phyloP scores from a whole-genome alignment of 2,329 filamentous ascomycete genomes.

The Fusarium buharicum region DNA sequence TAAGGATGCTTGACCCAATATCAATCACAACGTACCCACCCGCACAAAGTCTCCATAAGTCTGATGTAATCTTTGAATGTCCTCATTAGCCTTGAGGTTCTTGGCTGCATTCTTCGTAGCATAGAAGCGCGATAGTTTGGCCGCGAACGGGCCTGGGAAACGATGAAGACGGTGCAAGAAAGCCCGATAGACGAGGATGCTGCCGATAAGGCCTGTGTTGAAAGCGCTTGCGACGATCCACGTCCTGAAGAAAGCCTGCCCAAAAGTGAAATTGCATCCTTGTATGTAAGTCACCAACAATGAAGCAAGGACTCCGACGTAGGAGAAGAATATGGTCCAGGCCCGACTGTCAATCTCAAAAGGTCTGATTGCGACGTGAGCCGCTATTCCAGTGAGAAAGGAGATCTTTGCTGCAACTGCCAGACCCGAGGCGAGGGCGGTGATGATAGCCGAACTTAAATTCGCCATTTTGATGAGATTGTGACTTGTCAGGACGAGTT shows the following conservation, averaged over 20 bases:
- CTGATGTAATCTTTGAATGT: conserved; percentile 18
- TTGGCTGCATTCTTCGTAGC: conserved; percentile 7
- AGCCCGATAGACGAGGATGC: conserved; percentile 19
- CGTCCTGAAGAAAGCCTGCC: not conserved
- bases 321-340: conserved; percentile 1
- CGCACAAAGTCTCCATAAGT: conserved; percentile 31
- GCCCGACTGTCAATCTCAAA: conserved; percentile 8
- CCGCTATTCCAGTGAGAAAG: not conserved
- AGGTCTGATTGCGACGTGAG: not conserved
- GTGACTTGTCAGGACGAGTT: too few relatives aligned
- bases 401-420: not conserved
- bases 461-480: too few relatives aligned
- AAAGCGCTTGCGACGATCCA: not conserved
- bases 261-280: not conserved
- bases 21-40: conserved; percentile 6
- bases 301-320: not conserved
- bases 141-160: conserved; percentile 20
- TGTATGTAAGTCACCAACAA: not conserved
- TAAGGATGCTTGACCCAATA: too few relatives aligned
- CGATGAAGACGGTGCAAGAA: conserved; percentile 20
- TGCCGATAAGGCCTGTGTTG: conserved; percentile 9
- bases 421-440: not conserved
- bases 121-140: conserved; percentile 19
- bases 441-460: not conserved
- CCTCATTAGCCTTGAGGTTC: conserved; percentile 10